phyloP scores from a whole-genome alignment of 768 basidiomycete genomes.

The Lactarius quietus region DNA sequence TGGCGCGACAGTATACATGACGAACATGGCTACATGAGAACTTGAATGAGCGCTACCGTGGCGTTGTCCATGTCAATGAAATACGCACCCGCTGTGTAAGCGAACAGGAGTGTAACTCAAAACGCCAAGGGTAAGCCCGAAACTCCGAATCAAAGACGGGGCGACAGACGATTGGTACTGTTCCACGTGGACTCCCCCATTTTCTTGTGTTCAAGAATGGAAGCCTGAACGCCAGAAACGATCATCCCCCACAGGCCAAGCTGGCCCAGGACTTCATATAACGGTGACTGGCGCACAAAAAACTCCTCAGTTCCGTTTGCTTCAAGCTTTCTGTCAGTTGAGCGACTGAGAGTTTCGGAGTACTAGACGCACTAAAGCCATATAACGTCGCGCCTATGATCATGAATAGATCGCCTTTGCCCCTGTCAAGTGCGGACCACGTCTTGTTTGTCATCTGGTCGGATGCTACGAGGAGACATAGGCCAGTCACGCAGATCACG shows the following conservation, averaged over 20 bases:
- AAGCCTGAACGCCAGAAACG: conserved; percentile 75
- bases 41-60: neutral
- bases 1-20: conserved; percentile 84
- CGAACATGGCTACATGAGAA: conserved; percentile 61
- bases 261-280: conserved; percentile 87
- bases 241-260: conserved; percentile 82
- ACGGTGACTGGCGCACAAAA: conserved; percentile 71
- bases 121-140: conserved; percentile 18
- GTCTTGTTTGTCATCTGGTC: conserved; percentile 77
- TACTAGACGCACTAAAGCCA: conserved; percentile 64
- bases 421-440: conserved; percentile 58
- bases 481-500: conserved; percentile 65
- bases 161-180: conserved; percentile 58
- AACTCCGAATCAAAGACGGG: neutral
- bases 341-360: neutral
- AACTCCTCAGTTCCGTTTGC: conserved; percentile 89
- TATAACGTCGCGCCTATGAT: conserved; percentile 82
- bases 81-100: conserved; percentile 43
- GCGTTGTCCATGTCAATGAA: neutral
- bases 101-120: conserved; percentile 48
- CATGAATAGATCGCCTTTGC: conserved; percentile 85
- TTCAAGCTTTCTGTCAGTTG: conserved; percentile 30
- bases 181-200: conserved; percentile 73
- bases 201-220: conserved; percentile 63
- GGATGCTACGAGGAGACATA: conserved; percentile 76